Evolutionary conservation across 441 rosid species (phyloP), one percentile per base, ranked within the genome.

Genomic region (Croton setiger): DNA sequence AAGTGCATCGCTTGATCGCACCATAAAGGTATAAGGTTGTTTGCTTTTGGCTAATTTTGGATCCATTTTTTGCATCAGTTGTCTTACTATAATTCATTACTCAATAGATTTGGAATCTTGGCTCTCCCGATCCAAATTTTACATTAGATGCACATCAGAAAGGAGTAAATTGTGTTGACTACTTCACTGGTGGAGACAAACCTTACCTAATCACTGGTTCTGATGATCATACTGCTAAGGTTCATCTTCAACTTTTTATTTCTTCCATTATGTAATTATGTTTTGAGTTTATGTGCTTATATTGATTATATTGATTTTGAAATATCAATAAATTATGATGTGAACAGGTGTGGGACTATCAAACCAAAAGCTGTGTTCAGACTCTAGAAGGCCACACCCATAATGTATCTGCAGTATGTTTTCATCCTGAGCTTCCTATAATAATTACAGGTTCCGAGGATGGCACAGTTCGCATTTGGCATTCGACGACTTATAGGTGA

Each of bases 161-260:
- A 84, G 99, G 99, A 69, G 93, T 92, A 54, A 94, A 90, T 54
- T 94, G 98, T 67, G 92, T 92, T 66, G 98, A 94, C 76, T 94
- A 88, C 85, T 86, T 87, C 66, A 88, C 93, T 21, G 92, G 93
- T 51, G 98, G 98, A 68, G 92, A 95, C 81, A 90, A 90, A 72
- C 98, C 96, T 3, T 92, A 87, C 74, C 82, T 95, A 54, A 85
- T 92, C 71, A 90, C 93, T n/a, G 98, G 98, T 66, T 95, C 99
- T 66, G 98, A 92, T 81, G 99, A 92, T 75, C 89, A 85, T 79
- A 92, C 99, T 78, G 94, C 96, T n/a, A 95, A 90, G 96, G 99
- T 95, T 39, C 73, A 80, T 66, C 47, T 66, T 81, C 6, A 53
- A 10, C 60, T 53, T 47, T 76, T 66, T 72, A 12, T 6, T 39